Conservation (phyloP, 139 green algal genomes). For the Astrephomene gubernaculifera region DNA sequence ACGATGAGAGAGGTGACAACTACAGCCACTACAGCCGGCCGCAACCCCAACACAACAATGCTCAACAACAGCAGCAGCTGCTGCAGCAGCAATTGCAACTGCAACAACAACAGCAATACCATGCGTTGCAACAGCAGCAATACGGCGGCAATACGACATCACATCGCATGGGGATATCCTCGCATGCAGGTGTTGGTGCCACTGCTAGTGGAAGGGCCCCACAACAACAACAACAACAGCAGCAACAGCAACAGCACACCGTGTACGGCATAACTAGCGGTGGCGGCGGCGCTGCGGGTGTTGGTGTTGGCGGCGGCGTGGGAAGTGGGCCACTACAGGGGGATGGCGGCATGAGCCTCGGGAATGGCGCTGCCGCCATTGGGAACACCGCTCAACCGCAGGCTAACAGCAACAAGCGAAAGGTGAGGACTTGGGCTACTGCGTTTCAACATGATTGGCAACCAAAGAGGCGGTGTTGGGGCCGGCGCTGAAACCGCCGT, state of each 20-base stretch:
- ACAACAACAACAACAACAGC: background rate
- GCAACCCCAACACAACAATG: background rate
- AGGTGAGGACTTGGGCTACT: too few species aligned
- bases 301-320: background rate
- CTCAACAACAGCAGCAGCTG: background rate
- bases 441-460: too few species aligned
- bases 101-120: background rate
- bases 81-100: background rate
- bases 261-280: background rate
- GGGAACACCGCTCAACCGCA: background rate
- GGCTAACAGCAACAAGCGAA: background rate
- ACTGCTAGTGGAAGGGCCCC: too few species aligned
- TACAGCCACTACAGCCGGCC: constrained; percentile 42
- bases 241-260: background rate
- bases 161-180: too few species aligned
- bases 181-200: too few species aligned
- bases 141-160: too few species aligned
- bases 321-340: background rate
- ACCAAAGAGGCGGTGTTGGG: too few species aligned
- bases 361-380: background rate
- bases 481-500: too few species aligned
- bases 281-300: background rate
- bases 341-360: background rate
- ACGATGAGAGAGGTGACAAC: constrained; percentile 35
- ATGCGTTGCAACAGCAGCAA: background rate